Conservation (phyloP, 2,329 filamentous ascomycete genomes). For the Sporothrix inflata region DNA sequence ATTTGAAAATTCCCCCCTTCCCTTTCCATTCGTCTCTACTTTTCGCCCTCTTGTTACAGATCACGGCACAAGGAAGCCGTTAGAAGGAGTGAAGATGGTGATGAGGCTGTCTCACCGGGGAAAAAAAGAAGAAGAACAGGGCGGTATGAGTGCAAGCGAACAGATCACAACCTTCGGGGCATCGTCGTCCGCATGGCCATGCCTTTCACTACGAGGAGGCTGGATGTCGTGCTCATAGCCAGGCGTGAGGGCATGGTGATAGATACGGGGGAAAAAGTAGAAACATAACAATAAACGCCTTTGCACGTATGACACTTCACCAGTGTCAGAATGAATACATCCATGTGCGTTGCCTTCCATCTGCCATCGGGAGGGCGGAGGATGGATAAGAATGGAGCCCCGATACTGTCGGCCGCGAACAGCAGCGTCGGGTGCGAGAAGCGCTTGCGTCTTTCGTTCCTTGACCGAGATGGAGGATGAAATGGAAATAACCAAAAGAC, state of each 20-base stretch:
- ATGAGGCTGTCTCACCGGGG: neutral
- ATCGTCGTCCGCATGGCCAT: neutral
- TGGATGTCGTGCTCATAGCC: neutral
- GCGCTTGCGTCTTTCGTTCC: neutral
- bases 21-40: neutral
- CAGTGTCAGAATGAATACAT: neutral
- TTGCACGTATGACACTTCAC: neutral
- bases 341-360: neutral
- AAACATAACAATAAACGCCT: neutral
- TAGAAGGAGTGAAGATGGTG: neutral
- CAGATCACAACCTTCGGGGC: neutral
- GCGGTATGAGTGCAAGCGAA: neutral
- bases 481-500: neutral
- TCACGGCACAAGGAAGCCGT: neutral
- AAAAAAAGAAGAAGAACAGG: neutral
- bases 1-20: neutral
- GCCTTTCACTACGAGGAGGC: neutral
- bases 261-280: neutral
- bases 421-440: neutral
- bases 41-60: neutral
- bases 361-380: neutral
- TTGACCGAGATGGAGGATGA: neutral
- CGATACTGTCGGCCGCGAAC: neutral
- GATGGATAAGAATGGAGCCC: neutral
- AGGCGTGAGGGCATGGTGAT: neutral